These are phyloP conservation scores for Nemania abortiva DNA, from an alignment of 2,329 filamentous ascomycete species.

Conservation along the genomic window DNA sequence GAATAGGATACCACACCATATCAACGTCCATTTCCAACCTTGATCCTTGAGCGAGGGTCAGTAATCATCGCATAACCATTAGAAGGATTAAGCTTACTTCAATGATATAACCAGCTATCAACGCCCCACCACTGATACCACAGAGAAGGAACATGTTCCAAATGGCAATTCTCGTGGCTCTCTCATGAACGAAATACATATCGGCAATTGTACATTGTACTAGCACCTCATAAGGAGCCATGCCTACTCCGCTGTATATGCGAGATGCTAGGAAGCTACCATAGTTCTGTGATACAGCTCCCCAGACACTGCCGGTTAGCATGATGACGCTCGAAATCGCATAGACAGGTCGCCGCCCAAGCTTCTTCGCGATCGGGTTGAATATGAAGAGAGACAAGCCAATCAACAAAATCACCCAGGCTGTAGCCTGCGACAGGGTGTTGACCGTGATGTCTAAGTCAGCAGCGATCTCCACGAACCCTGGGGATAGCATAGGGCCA, in stretches of 20 bases:
- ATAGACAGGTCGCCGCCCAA: conserved; percentile 64
- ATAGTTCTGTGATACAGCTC: conserved; percentile 58
- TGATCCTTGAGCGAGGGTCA: conserved; percentile 45
- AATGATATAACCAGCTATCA: conserved; percentile 58
- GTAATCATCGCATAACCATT: background rate
- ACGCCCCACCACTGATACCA: conserved; percentile 56
- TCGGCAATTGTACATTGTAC: conserved; percentile 65
- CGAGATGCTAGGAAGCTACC: conserved; percentile 60
- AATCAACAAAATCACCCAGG: conserved; percentile 62
- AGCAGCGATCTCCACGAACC: conserved; percentile 56
- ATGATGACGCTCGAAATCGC: conserved; percentile 61
- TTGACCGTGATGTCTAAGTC: conserved; percentile 59
- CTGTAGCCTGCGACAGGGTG: conserved; percentile 59
- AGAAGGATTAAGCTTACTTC: conserved; percentile 41
- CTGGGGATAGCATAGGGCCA: conserved; percentile 54
- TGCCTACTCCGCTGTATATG: conserved; percentile 61
- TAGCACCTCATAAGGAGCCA: conserved; percentile 64
- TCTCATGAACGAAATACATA: conserved; percentile 61
- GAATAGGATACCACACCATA: conserved; percentile 61
- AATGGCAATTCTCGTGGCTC: conserved; percentile 57
- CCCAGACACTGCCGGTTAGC: conserved; percentile 62
- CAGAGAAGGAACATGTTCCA: conserved; percentile 58
- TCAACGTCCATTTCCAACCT: conserved; percentile 60
- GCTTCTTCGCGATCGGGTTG: conserved; percentile 64
- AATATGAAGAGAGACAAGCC: conserved; percentile 63